phyloP scores from a whole-genome alignment of 495 filamentous ascomycete genomes.

The Cryomyces antarcticus region DNA sequence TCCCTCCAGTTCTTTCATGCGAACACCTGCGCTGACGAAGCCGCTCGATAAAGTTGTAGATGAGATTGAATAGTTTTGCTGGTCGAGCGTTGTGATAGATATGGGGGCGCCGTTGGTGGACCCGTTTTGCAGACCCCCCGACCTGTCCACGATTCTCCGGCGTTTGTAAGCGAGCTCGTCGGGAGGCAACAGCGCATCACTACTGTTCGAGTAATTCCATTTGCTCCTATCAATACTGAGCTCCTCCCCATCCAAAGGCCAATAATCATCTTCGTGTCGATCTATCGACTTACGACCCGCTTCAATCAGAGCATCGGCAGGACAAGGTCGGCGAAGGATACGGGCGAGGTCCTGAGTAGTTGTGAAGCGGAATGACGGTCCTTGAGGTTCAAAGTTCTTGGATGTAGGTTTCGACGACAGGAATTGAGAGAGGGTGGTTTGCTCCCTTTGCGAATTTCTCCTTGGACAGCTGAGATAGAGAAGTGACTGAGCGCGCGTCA shows the following conservation, averaged over 20 bases:
- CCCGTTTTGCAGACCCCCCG: background rate
- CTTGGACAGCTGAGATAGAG: constrained; percentile 78
- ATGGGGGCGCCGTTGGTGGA: constrained; percentile 1
- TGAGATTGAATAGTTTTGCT: constrained; percentile 7
- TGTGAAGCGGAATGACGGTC: constrained; percentile 32
- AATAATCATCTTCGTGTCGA: constrained; percentile 39
- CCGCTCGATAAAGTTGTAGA: constrained; percentile 9
- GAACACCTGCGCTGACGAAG: constrained; percentile 13
- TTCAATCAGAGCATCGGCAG: constrained; percentile 27
- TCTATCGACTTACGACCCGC: constrained; percentile 21
- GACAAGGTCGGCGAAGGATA: constrained; percentile 38
- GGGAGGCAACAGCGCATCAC: background rate
- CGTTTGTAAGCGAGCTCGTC: background rate
- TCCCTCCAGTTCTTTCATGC: constrained; percentile 10
- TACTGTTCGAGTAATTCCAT: constrained; percentile 5
- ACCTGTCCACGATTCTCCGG: background rate
- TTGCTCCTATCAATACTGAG: constrained; percentile 14
- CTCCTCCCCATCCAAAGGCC: constrained; percentile 38
- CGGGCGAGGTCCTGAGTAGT: constrained; percentile 38
- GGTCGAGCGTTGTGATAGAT: constrained; percentile 10
- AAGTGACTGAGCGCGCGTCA: constrained; percentile 83
- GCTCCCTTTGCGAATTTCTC: constrained; percentile 39
- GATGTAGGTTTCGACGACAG: constrained; percentile 28
- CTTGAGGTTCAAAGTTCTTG: constrained; percentile 31
- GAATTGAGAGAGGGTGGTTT: constrained; percentile 43